Evolutionary conservation across 176 grass and related monocot genomes (phyloP).

Genomic region (Miscanthus lutarioriparius): DNA sequence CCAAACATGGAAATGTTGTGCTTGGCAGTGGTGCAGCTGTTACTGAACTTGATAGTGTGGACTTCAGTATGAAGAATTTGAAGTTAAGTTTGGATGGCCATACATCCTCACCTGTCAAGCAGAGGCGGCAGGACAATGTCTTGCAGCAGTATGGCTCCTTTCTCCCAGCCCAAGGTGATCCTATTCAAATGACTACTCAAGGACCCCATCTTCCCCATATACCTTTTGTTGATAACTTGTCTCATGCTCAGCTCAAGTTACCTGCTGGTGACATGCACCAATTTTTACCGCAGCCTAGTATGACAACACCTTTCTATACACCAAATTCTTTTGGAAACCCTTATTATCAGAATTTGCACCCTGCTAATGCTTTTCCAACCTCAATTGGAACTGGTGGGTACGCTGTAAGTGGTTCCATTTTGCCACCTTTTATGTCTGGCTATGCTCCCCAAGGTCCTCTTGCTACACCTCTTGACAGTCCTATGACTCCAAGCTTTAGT

Average conservation of each 20-base stretch:
- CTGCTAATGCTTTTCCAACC: constrained; percentile 49
- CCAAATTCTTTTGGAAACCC: constrained; percentile 56
- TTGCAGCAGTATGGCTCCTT: constrained; percentile 41
- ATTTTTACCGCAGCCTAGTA: constrained; percentile 47
- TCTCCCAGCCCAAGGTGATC: constrained; percentile 35
- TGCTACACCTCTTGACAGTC: constrained; percentile 49
- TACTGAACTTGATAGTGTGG: constrained; percentile 47
- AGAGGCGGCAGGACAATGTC: constrained; percentile 50
- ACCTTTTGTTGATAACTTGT: constrained; percentile 43
- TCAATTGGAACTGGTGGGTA: constrained; percentile 58
- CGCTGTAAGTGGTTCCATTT: constrained; percentile 56
- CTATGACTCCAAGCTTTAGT: constrained; percentile 64
- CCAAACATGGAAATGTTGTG: constrained; percentile 34
- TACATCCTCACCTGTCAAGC: constrained; percentile 34
- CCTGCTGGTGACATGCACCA: constrained; percentile 59
- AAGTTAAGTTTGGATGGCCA: constrained; percentile 51
- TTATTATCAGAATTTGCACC: constrained; percentile 67
- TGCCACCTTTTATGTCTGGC: constrained; percentile 60
- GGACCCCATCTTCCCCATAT: constrained; percentile 42
- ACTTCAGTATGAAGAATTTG: constrained; percentile 57
- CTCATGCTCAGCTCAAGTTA: constrained; percentile 68
- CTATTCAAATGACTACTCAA: constrained; percentile 46
- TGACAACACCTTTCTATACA: constrained; percentile 64
- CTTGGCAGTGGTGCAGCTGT: constrained; percentile 15
- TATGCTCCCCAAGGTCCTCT: constrained; percentile 67